Percentiles rank a stretch among this genome's conserved stretches.
phyloP scores from a whole-genome alignment of 2,329 filamentous ascomycete genomes.

The Neofusicoccum ribis region DNA sequence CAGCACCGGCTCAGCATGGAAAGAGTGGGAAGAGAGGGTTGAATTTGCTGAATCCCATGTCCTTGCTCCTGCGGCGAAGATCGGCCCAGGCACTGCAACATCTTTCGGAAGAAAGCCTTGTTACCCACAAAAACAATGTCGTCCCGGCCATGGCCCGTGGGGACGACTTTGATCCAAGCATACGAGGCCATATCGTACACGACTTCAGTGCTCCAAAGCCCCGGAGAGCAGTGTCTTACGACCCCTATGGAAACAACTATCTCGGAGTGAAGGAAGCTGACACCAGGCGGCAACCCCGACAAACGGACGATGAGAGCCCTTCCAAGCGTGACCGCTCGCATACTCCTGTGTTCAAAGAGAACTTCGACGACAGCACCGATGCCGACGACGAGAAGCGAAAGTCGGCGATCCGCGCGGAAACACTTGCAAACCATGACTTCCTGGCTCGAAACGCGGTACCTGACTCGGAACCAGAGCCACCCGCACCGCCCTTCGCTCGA shows the following conservation, averaged over 20 bases:
- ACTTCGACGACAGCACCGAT: conserved; percentile 55
- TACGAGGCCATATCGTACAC: conserved; percentile 63
- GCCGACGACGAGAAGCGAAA: conserved; percentile 41
- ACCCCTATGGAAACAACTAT: neutral
- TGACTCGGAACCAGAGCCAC: conserved; percentile 2
- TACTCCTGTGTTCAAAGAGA: conserved; percentile 61
- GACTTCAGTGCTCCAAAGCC: conserved; percentile 63
- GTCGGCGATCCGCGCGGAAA: conserved; percentile 48
- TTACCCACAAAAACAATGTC: conserved; percentile 48
- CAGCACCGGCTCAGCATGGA: conserved; percentile 24
- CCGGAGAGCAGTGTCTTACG: conserved; percentile 13
- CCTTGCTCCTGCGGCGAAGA: conserved; percentile 57
- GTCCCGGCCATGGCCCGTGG: conserved; percentile 50
- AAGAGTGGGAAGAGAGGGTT: conserved; percentile 51
- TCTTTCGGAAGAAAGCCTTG: conserved; percentile 52
- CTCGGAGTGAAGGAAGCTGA: conserved; percentile 18
- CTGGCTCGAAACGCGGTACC: conserved; percentile 28
- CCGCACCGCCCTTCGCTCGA: conserved; percentile 10
- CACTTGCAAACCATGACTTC: conserved; percentile 50
- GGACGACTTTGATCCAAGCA: conserved; percentile 64
- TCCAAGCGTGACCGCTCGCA: conserved; percentile 46
- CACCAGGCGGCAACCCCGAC: neutral
- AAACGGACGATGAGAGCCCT: conserved; percentile 31
- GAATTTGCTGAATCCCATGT: conserved; percentile 62
- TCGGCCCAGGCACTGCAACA: conserved; percentile 53